Evolutionary conservation across 371 early-diverging fungal genomes (phyloP).

Genomic region (Circinella umbellata): DNA sequence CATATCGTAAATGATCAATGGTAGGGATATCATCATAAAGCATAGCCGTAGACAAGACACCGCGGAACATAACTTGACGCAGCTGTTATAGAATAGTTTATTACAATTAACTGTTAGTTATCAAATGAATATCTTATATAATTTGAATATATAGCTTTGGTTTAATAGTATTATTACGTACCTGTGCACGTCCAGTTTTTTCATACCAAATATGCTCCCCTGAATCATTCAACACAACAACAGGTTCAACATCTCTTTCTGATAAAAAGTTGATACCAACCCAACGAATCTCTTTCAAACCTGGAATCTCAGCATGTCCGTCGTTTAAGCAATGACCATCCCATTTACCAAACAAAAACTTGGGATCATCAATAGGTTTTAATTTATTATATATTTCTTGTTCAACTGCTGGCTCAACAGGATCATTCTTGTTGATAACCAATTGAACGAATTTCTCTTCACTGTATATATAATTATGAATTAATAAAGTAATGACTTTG

Average conservation of each 20-base stretch:
- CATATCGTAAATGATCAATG: conserved; percentile 12
- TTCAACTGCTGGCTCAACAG: background rate
- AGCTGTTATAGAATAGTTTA: background rate
- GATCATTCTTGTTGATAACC: background rate
- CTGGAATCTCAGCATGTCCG: conserved; percentile 2
- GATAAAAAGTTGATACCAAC: conserved; percentile 15
- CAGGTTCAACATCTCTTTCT: conserved; percentile 9
- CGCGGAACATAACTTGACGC: conserved; percentile 15
- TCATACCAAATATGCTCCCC: conserved; percentile 10
- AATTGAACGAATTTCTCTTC: conserved; percentile 6
- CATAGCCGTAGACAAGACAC: conserved; percentile 17
- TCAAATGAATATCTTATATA: background rate
- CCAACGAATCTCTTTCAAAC: conserved; percentile 8
- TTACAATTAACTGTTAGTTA: background rate
- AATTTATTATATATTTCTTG: conserved; percentile 13
- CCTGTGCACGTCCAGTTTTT: conserved; percentile 10
- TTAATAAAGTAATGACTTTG: too few species aligned
- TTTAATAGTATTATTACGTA: background rate
- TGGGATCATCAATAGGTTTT: conserved; percentile 7
- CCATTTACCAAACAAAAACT: conserved; percentile 16
- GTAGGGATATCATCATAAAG: conserved; percentile 15
- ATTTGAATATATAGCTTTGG: too few species aligned
- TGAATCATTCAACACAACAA: conserved; percentile 10
- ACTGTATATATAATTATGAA: background rate
- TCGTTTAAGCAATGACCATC: conserved; percentile 6